Conservation (phyloP, 768 basidiomycete species). For the Grammothele lineata region DNA sequence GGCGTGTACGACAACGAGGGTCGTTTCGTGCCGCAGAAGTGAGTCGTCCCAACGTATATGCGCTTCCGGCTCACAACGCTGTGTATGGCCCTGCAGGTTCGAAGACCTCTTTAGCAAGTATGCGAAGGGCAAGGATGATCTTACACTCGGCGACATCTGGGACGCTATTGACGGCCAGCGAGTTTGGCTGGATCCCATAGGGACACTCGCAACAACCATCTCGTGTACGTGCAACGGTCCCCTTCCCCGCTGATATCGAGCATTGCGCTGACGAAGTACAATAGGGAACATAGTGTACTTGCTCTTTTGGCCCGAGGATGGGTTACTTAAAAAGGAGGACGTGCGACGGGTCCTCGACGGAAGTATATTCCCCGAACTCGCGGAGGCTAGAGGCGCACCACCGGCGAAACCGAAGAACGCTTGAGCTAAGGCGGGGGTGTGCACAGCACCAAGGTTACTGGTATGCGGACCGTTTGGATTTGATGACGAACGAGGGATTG, state of each 20-base stretch:
- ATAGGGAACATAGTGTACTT: conserved; percentile 32
- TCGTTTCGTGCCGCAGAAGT: conserved; percentile 34
- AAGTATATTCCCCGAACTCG: conserved; percentile 33
- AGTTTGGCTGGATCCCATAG: conserved; percentile 33
- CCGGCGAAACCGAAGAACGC: conserved; percentile 6
- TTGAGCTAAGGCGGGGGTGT: no score
- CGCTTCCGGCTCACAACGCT: neutral
- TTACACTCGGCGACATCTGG: conserved; percentile 25
- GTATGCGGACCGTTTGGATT: no score
- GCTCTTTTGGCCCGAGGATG: conserved; percentile 37
- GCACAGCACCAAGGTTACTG: no score
- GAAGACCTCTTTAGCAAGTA: conserved; percentile 42
- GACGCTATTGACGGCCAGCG: conserved; percentile 33
- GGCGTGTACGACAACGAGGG: conserved; percentile 39
- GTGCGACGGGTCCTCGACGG: conserved; percentile 40
- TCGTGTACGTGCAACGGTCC: conserved; percentile 29
- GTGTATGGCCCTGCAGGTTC: conserved; percentile 21
- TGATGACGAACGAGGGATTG: no score
- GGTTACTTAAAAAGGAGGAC: conserved; percentile 38
- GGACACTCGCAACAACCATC: conserved; percentile 31
- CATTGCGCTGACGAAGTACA: neutral
- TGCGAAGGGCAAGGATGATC: conserved; percentile 18
- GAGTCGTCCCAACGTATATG: neutral
- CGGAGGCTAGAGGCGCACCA: conserved; percentile 17
- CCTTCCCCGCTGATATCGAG: neutral